phyloP scores from a whole-genome alignment of 192 early-diverging fungal genomes.

The Spizellomyces sp. region DNA sequence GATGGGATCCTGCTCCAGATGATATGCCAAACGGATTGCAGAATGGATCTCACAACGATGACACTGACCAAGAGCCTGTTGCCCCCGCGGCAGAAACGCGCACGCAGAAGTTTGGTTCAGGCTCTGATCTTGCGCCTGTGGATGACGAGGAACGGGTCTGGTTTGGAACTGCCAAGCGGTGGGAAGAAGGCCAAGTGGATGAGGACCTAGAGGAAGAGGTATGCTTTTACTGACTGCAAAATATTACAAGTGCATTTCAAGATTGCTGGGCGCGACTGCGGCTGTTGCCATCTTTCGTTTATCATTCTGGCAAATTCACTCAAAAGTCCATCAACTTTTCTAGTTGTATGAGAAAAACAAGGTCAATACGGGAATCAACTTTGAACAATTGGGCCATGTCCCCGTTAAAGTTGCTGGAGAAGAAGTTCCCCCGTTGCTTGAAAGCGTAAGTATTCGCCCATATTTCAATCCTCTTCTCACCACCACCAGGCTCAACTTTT shows the following conservation, averaged over 20 bases:
- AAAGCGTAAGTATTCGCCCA: conserved; percentile 9
- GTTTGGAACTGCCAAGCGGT: conserved; percentile 21
- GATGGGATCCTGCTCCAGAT: not conserved
- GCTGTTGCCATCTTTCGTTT: not conserved
- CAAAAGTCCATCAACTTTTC: not conserved
- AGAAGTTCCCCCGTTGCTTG: conserved; percentile 24
- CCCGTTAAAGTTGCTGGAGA: conserved; percentile 71
- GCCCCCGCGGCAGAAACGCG: conserved; percentile 8
- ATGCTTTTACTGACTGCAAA: not conserved
- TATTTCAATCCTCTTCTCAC: not conserved
- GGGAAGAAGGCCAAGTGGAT: conserved; percentile 34
- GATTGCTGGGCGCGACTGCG: too few relatives aligned
- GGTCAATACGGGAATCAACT: conserved; percentile 82
- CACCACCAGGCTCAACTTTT: conserved; percentile 24
- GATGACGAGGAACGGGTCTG: conserved; percentile 2
- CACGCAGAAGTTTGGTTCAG: conserved; percentile 25
- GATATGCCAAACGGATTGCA: not conserved
- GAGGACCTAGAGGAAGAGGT: conserved; percentile 20
- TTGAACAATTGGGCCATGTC: conserved; percentile 90
- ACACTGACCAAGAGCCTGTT: conserved; percentile 1
- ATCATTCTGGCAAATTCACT: not conserved
- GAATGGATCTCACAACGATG: not conserved
- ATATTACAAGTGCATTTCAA: too few relatives aligned
- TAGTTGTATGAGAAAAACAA: conserved; percentile 9
- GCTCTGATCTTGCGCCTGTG: not conserved